A percentile compares a stretch with the other conserved stretches of the same genome.
phyloP scores from a whole-genome alignment of 208 protist species.

The Leishmania guyanensis region DNA sequence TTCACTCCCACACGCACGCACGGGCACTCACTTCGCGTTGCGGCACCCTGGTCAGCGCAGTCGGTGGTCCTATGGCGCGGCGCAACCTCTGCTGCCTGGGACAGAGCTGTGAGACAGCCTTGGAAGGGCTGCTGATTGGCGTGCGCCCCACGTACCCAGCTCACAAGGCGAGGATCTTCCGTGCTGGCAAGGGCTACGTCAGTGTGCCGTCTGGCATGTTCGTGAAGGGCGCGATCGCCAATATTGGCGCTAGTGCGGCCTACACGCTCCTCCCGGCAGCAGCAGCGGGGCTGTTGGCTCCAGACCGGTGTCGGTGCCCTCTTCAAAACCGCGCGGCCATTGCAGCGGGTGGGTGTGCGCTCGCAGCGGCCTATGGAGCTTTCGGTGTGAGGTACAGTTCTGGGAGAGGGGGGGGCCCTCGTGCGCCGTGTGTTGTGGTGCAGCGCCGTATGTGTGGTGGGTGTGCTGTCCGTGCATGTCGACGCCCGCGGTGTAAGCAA shows the following conservation, averaged over 20 bases:
- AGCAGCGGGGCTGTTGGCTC: too few species aligned
- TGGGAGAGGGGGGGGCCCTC: too few species aligned
- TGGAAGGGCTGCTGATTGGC: slow-evolving; percentile 58
- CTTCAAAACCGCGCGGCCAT: too few species aligned
- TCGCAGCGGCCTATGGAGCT: too few species aligned
- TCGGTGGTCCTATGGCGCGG: slow-evolving; percentile 11
- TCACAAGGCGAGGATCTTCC: slow-evolving; percentile 33
- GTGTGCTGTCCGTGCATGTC: not conserved
- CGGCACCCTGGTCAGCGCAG: not conserved
- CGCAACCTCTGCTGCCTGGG: slow-evolving; percentile 18
- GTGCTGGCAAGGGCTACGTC: slow-evolving; percentile 4
- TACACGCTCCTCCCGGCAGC: too few species aligned
- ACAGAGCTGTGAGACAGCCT: slow-evolving; percentile 44
- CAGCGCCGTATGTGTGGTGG: not conserved
- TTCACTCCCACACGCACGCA: not conserved
- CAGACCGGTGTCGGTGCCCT: too few species aligned
- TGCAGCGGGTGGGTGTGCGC: too few species aligned
- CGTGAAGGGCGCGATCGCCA: too few species aligned
- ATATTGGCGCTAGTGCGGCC: too few species aligned
- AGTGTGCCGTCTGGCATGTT: not conserved
- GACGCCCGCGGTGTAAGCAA: too few species aligned
- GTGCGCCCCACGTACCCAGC: slow-evolving; percentile 48
- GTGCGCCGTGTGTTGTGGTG: not conserved
- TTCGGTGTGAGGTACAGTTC: too few species aligned
- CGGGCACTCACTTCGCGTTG: not conserved